Base-by-base conservation (phyloP, 768 basidiomycete genomes). In the Leucogyrophana mollusca region DNA sequence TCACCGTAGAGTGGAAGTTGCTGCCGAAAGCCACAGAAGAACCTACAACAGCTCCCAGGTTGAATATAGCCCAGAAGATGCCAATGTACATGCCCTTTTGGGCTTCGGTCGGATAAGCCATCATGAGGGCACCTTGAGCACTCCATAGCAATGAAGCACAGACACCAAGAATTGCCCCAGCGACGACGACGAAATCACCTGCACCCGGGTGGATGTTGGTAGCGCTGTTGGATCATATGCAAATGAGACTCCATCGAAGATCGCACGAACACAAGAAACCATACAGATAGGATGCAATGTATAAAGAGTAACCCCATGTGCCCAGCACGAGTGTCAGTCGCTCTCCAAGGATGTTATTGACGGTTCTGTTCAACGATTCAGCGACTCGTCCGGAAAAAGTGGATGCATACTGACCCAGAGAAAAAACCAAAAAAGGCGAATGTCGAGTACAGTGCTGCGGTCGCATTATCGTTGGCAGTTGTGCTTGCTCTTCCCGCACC, bases 1-100 rank as follows among this genome's bases (percentile, higher is more conserved):
- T 34, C 50, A 83, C 85, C 55, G 60, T 74, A 10, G 79, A 82
- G 36, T 84, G 59, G 59, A 80, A 82, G 58, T 90, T 90, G 52
- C 80, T 73, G 0, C 79, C 90, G 35, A 91, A 73, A 9, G 87
- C 80, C 22, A 91, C 85, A 10, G 85, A 71, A 16, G 88, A 78
- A 18, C 90, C 89, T 36, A 92, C 81, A 35, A 92, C 85, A 38
- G 82, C 83, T 27, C 88, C 88, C 23, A 90, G 49, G 55, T 90
- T 90, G 71, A 93, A 90, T 51, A 91, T 86, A 33, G 78, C 70
- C 79, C 79, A 80, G 62, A 80, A 80, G 40, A 80, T 51, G 23
- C 67, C 68, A 48, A 80, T 78, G 14, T 69, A 70, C 48, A 63
- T 64, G 11, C 79, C 79, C 54, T 80, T 80, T 55, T 80, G 74